A percentile compares a stretch with the other conserved stretches of the same genome.
Evolutionary conservation across 331 rosid species (phyloP).

Genomic region (Quercus lobata): DNA sequence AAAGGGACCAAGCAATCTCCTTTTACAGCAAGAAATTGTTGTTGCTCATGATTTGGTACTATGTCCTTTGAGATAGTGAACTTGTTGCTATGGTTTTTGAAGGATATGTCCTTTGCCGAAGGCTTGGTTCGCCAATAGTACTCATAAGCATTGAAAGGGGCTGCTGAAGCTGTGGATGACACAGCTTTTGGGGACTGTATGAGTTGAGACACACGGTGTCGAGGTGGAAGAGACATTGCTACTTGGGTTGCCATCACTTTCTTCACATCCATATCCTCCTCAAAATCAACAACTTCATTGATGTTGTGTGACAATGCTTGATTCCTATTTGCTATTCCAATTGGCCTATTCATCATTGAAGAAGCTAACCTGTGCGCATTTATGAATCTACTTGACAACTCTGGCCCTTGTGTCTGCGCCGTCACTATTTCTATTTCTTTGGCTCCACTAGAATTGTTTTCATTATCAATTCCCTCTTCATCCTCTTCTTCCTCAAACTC

Average conservation of each 20-base stretch:
- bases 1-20: constrained; percentile 57
- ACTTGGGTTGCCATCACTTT: constrained; percentile 24
- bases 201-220: constrained; percentile 42
- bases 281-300: constrained; percentile 41
- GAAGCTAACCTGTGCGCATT: constrained; percentile 42
- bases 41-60: constrained; percentile 28
- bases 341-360: constrained; percentile 41
- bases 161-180: constrained; percentile 16
- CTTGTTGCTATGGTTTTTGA: constrained; percentile 17
- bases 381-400: constrained; percentile 31
- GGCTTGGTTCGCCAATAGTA: constrained; percentile 63
- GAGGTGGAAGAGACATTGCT: constrained; percentile 63
- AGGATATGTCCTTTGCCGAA: constrained; percentile 8
- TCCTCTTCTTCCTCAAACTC: constrained; percentile 9
- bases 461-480: not conserved
- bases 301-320: constrained; percentile 41
- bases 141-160: constrained; percentile 65
- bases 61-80: constrained; percentile 20
- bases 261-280: constrained; percentile 11
- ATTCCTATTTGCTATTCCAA: constrained; percentile 29
- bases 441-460: not conserved
- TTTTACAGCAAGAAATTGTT: constrained; percentile 45
- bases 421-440: constrained; percentile 20
- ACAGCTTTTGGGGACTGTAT: constrained; percentile 27
- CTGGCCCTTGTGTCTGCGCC: constrained; percentile 32